Evolutionary conservation across 176 grass and related monocot genomes (phyloP), one percentile per base, ranked within the genome.

Genomic region (Eleusine coracana): DNA sequence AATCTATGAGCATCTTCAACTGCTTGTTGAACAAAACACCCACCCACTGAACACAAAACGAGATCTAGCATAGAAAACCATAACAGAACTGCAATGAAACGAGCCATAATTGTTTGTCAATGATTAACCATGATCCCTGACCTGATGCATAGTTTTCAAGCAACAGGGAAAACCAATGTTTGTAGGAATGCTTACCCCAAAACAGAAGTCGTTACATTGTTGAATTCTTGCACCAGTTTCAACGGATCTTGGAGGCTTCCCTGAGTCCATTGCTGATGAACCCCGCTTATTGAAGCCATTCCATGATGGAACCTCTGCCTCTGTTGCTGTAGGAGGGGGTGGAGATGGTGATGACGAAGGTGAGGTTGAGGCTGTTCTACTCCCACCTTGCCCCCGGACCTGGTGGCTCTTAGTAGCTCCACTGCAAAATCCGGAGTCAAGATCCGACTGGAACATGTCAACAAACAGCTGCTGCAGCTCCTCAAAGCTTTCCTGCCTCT

Each of bases 401-500:
- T 40, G 49, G 31, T 86, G 73, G 21, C 21, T 58, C 58, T 82
- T 77, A 27, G 72, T 39, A 66, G 75, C 5, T 36, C 79, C 61
- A 74, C 73, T 88, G 42, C 90, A 89, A 59, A 92, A 94, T 60
- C 94, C 92, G 0, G 92, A 80, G 68, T 85, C 83, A 36, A 97
- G 51, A 84, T 97, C 94, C 67, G 83, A 83, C 77, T 90, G 94
- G 79, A 97, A 97, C 90, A 97, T 92, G 59, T 97, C 92, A 58
- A 94, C 88, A 11, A 97, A 97, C 70, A 97, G 59, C 70, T 83
- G 92, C 85, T 97, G 94, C 58, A 97, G 74, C 50, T 97, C 94
- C 78, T 97, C 92, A 50, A 98, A 93, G 89, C 87, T 98, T 77
- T 93, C 92, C 49, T 88, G 85, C 49, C 90, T 86, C 96, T 98